Evolutionary conservation across 345 rosid genomes (phyloP), one percentile per base, ranked within the genome.

Genomic region (Kernera saxatilis): DNA sequence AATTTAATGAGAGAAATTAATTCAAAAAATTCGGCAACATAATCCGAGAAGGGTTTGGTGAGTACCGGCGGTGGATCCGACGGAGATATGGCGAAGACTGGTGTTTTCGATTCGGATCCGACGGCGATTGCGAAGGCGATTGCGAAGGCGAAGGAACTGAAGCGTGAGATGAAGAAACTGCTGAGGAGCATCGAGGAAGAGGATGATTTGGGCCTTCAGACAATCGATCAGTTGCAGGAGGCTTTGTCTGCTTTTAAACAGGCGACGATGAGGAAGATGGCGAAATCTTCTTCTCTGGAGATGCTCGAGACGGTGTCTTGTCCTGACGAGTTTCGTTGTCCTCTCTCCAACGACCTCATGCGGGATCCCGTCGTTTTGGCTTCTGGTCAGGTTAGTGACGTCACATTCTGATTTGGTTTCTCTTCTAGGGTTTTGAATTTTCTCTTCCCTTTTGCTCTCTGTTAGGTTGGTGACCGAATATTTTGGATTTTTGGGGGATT

Each of bases 351-450:
- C 8, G 97, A 94, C 46, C 67, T 94, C 66, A 94, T 91, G 99
- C 80, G 83, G 73, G 98, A 94, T 86, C 99, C 98, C 39, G 97
- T 94, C 32, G 81, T 94, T 80, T 72, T 94, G 76, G 78, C 93
- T 46, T 82, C 99, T 21, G 99, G 98, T 9, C 91, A 79, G 98
- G 99, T 94, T 64, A 33, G 84, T 49, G 35, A 22, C 19, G n/a
- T 58, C 46, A 22, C 43, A 46, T 54, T 67, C 37, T 40, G 29
- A 12, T 25, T 50, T 32, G 0, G 8, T 70, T 30, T 26, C 40
- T 48, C 14, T 21, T 23, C 8, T 60, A 39, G n/a, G 53, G 25
- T 72, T 75, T 77, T 51, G 37, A 37, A 0, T 8, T 12, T 23
- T 23, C 1, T 32, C 0, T 54, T 25, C 7, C 1, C 13, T 0